Evolutionary conservation across 495 filamentous ascomycete genomes (phyloP).

Genomic region (Penicillium robsamsonii): DNA sequence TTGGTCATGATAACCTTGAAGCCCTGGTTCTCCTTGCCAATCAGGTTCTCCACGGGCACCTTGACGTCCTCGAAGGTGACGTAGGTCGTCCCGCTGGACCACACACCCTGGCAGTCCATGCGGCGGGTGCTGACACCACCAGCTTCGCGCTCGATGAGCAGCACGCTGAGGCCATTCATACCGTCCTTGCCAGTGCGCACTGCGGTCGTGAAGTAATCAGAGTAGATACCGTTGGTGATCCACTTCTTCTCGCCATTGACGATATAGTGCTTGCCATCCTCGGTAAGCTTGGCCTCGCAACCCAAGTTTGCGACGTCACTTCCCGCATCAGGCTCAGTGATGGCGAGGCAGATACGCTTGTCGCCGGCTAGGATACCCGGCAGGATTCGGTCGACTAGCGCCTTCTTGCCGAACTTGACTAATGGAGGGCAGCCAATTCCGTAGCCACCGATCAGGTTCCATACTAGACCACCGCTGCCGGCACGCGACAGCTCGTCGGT

Average conservation of each 20-base stretch:
- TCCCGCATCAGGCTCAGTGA: conserved; percentile 80
- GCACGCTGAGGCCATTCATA: conserved; percentile 86
- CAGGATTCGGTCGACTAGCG: conserved; percentile 76
- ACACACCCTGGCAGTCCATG: conserved; percentile 99
- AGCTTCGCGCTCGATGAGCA: conserved; percentile 79
- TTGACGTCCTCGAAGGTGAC: conserved; percentile 98
- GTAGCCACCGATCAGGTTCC: conserved; percentile 94
- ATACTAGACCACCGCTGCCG: conserved; percentile 93
- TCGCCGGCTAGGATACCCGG: conserved; percentile 86
- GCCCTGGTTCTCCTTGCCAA: conserved; percentile 98
- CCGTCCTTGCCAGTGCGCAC: conserved; percentile 83
- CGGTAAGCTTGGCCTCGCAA: conserved; percentile 88
- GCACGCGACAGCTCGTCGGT: conserved; percentile 90
- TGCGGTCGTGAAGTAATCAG: conserved; percentile 95
- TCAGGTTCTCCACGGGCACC: conserved; percentile 94
- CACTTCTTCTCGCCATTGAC: conserved; percentile 99
- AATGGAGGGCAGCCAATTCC: conserved; percentile 91
- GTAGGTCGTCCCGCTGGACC: conserved; percentile 92
- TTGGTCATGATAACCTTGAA: conserved; percentile 99
- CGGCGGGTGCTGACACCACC: conserved; percentile 86
- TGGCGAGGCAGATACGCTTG: conserved; percentile 90
- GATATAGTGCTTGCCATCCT: conserved; percentile 97
- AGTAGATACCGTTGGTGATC: conserved; percentile 98
- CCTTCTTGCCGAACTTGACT: conserved; percentile 88
- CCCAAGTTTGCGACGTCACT: conserved; percentile 91